Conservation (phyloP, 139 green algal species). For the Nannochloris sp. region DNA sequence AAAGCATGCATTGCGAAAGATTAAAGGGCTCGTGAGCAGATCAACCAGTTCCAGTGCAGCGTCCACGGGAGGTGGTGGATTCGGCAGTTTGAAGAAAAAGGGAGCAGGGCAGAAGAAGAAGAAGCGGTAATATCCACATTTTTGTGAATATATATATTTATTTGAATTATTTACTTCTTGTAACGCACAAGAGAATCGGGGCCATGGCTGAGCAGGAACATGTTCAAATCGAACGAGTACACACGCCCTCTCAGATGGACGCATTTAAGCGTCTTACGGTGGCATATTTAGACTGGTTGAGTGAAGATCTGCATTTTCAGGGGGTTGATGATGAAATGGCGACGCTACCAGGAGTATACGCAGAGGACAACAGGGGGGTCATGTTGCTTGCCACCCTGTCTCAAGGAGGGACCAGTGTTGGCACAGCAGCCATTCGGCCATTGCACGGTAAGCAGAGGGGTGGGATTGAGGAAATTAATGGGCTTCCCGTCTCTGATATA, state of each 20-base stretch:
- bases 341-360: slow-evolving; percentile 24
- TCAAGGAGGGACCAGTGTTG: background rate
- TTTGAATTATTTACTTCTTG: no score
- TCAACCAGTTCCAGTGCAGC: background rate
- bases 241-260: slow-evolving; percentile 8
- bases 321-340: slow-evolving; percentile 17
- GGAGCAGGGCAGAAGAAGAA: no score
- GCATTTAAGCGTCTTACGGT: slow-evolving; percentile 10
- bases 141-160: no score
- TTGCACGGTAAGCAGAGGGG: slow-evolving; percentile 12
- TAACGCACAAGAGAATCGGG: no score
- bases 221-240: background rate
- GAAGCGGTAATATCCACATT: no score
- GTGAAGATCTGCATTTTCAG: slow-evolving; percentile 28
- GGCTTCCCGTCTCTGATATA: slow-evolving; percentile 3
- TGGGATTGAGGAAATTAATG: background rate
- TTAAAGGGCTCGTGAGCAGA: background rate
- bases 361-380: background rate
- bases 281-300: slow-evolving; percentile 26
- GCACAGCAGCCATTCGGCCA: slow-evolving; percentile 20
- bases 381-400: slow-evolving; percentile 22
- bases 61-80: slow-evolving; percentile 5
- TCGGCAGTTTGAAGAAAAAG: no score
- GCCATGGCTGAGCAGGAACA: no score
- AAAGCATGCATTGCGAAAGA: background rate